These are phyloP conservation scores for Zarea fungicola DNA, from an alignment of 2,329 filamentous ascomycete genomes.

Conservation along the genomic window DNA sequence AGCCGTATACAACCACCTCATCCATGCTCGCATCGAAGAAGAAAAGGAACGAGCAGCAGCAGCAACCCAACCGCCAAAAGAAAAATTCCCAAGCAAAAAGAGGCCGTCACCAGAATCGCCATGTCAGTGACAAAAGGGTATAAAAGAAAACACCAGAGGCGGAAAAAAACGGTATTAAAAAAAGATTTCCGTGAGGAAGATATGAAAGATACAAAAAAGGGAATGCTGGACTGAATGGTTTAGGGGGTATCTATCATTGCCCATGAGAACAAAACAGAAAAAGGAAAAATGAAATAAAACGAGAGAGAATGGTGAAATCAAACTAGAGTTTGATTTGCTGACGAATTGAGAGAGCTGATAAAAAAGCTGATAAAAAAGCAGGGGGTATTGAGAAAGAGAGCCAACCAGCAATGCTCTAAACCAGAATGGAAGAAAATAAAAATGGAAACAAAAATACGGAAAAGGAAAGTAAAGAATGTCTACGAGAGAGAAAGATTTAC, in stretches of 20 bases:
- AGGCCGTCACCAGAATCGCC: no score
- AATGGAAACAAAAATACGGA: not conserved
- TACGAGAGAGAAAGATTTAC: constrained; percentile 19
- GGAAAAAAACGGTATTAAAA: not conserved
- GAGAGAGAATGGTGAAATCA: not conserved
- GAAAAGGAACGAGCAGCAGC: no score
- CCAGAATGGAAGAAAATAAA: not conserved
- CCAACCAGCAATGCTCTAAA: not conserved
- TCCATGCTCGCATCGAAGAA: no score
- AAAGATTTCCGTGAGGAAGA: not conserved
- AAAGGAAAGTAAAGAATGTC: not conserved
- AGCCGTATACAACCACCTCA: no score
- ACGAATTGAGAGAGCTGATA: no score
- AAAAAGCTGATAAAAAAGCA: not conserved
- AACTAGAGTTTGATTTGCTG: no score
- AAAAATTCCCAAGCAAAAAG: no score
- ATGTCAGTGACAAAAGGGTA: no score
- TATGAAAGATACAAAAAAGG: not conserved
- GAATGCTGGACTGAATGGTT: not conserved
- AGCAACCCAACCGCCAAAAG: no score
- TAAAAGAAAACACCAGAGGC: no score
- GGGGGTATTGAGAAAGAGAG: not conserved
- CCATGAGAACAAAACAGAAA: not conserved
- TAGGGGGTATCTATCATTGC: not conserved
- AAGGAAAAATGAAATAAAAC: not conserved